Conservation (phyloP, 1,284 basidiomycete genomes). For the Moesziomyces antarcticus region DNA sequence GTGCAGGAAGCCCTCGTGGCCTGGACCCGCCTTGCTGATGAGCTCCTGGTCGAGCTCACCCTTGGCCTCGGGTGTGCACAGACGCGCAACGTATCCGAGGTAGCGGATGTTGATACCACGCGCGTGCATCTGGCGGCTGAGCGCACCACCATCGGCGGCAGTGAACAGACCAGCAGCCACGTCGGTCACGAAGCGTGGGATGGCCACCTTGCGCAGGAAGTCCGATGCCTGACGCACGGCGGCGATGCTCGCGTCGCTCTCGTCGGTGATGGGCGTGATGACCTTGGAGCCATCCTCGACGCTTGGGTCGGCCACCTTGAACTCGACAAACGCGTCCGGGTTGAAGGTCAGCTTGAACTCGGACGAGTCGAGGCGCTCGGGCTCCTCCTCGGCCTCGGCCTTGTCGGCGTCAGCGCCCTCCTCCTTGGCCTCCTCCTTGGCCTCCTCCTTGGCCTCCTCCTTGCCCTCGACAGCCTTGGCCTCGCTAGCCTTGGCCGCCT, state of each 20-base stretch:
- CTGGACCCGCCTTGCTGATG: conserved; percentile 59
- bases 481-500: conserved; percentile 20
- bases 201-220: conserved; percentile 71
- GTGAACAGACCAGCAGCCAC: conserved; percentile 70
- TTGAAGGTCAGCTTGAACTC: conserved; percentile 73
- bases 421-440: conserved; percentile 32
- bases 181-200: conserved; percentile 70
- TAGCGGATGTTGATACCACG: conserved; percentile 75
- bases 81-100: conserved; percentile 70
- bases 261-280: conserved; percentile 68
- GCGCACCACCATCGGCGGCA: conserved; percentile 71
- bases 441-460: conserved; percentile 20
- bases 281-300: conserved; percentile 44
- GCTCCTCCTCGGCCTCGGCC: conserved; percentile 42
- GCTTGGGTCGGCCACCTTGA: conserved; percentile 45
- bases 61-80: conserved; percentile 69
- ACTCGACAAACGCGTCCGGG: conserved; percentile 73
- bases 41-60: conserved; percentile 63
- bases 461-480: conserved; percentile 35
- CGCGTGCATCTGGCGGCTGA: conserved; percentile 71
- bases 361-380: conserved; percentile 64
- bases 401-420: conserved; percentile 20
- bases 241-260: conserved; percentile 71
- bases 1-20: conserved; percentile 59
- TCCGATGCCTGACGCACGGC: conserved; percentile 72